These are phyloP conservation scores for Trypanosoma platydactyli DNA, from an alignment of 208 protist species.

Conservation along the genomic window DNA sequence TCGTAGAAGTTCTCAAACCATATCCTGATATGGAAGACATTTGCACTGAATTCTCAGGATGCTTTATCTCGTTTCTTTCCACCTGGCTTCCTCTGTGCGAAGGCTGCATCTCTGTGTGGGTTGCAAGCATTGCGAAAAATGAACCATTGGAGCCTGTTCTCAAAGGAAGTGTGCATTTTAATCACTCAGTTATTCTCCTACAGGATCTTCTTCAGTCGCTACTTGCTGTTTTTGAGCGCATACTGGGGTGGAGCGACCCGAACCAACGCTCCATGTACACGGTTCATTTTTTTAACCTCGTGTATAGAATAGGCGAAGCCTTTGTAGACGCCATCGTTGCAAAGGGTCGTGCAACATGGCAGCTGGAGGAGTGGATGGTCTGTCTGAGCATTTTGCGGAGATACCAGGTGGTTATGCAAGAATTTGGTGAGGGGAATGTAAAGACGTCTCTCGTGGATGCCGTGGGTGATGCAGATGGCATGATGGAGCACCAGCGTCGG, in stretches of 20 bases:
- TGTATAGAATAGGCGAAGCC: slow-evolving; percentile 9
- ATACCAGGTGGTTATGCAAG: slow-evolving; percentile 8
- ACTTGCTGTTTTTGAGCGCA: slow-evolving; percentile 7
- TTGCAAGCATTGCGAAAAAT: slow-evolving; percentile 9
- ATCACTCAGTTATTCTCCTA: slow-evolving; percentile 6
- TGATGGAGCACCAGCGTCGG: slow-evolving; percentile 9
- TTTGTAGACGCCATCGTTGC: slow-evolving; percentile 16
- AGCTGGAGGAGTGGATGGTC: slow-evolving; percentile 19
- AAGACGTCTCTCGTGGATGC: neutral
- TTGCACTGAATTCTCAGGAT: slow-evolving; percentile 4
- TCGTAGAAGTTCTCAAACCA: slow-evolving; percentile 1
- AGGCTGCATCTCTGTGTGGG: slow-evolving; percentile 7
- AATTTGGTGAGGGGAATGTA: slow-evolving; percentile 4
- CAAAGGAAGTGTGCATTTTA: slow-evolving; percentile 5
- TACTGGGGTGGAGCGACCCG: slow-evolving; percentile 6
- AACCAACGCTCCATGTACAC: slow-evolving; percentile 8
- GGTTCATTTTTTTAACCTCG: slow-evolving; percentile 12
- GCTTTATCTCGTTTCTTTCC: slow-evolving; percentile 5
- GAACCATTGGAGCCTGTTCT: slow-evolving; percentile 10
- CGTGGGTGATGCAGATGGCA: neutral
- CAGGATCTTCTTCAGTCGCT: slow-evolving; percentile 12
- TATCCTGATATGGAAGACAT: neutral
- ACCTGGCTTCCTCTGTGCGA: slow-evolving; percentile 22
- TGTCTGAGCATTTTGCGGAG: slow-evolving; percentile 10
- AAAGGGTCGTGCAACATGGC: neutral